Conservation (phyloP, 192 early-diverging fungal genomes). For the Backusella luteola region DNA sequence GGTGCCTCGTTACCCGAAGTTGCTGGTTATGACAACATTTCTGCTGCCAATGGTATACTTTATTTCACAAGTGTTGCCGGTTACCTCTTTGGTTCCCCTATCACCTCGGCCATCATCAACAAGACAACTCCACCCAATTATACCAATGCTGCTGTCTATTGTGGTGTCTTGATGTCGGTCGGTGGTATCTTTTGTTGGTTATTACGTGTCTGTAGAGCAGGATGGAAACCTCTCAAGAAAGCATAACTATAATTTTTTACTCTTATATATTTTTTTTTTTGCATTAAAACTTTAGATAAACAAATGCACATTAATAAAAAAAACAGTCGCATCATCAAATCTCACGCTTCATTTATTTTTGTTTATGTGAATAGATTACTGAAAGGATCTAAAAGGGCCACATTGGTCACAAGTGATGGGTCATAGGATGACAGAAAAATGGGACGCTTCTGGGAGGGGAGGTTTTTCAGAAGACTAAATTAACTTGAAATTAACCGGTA, state of each 20-base stretch:
- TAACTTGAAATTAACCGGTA: too few species aligned
- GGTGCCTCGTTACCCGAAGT: slow-evolving; percentile 35
- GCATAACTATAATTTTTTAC: background rate
- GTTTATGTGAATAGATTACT: background rate
- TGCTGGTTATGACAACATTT: slow-evolving; percentile 35
- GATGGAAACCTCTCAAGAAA: slow-evolving; percentile 14
- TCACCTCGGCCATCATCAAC: slow-evolving; percentile 34
- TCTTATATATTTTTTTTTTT: background rate
- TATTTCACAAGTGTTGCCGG: slow-evolving; percentile 40
- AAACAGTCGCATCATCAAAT: background rate
- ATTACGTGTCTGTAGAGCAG: slow-evolving; percentile 17
- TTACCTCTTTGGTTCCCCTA: slow-evolving; percentile 39
- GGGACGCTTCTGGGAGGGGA: too few species aligned
- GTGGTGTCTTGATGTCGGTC: slow-evolving; percentile 12
- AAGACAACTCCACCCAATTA: slow-evolving; percentile 9
- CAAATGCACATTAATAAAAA: background rate
- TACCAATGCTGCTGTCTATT: slow-evolving; percentile 16
- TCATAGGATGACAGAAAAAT: too few species aligned
- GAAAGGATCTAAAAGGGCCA: too few species aligned
- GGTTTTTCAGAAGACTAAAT: too few species aligned
- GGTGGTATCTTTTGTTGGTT: slow-evolving; percentile 13
- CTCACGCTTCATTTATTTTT: background rate
- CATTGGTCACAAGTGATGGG: too few species aligned
- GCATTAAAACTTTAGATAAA: background rate
- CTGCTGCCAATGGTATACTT: slow-evolving; percentile 35